Evolutionary conservation across 257 asterid species (phyloP), one percentile per base, ranked within the genome.

Genomic region (Rhazya stricta): DNA sequence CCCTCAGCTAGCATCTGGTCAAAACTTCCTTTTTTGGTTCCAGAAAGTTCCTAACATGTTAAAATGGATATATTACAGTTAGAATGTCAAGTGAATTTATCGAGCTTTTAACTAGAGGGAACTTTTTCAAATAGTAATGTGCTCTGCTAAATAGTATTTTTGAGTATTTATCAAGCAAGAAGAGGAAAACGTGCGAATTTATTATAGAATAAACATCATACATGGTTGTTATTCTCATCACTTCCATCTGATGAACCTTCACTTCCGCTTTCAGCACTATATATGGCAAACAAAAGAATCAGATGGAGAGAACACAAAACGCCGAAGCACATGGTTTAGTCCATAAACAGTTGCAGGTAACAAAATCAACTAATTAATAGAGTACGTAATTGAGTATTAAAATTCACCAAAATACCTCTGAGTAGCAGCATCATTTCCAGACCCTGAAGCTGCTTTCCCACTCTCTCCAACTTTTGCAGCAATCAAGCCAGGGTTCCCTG

Each of bases 1-100:
- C 99, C 99, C 69, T 90, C 97, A 19, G 92, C 99, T 75, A 94
- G 96, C 99, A 92, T 94, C 84, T 87, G 97, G 63, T 90, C 90
- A 66, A 94, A 94, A 82, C 97, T 94, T 81, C 97, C 97, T 85
- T 87, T 92, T 91, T 88, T 94, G 53, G 86, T 61, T 32, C 79
- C 90, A 77, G 97, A 79, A 74, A 78, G 88, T 74, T 85, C 97
- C 99, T 90, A 76, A 74, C 76, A 77, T 71, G 74, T 70, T 23
- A 63, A 82, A 74, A 46, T 39, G 37, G 48, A 53, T 73, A 58
- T 37, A 48, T 67, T 61, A 65, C 36, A 69, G 43, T 23, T 13
- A 67, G 73, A 73, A 67, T 43, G 30, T 10, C 21, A 25, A 23
- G 30, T 62, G 15, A 25, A 53, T 39, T 62, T 21, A 16, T 53